Evolutionary conservation across 176 grass and related monocot genomes (phyloP).

Genomic region (Alopecurus myosuroides): DNA sequence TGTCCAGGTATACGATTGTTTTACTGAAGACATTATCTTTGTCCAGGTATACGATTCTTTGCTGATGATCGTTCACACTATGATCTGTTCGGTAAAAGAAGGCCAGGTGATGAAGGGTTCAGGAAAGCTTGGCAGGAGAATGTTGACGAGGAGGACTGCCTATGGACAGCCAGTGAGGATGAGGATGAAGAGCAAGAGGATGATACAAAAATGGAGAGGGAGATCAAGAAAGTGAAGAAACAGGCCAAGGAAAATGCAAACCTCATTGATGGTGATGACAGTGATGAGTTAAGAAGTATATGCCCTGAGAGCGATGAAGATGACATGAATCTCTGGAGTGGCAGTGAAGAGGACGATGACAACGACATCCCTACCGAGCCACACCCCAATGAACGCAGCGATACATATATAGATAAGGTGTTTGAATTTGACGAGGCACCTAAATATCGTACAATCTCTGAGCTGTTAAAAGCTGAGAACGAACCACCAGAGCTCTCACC

Average conservation of each 20-base stretch:
- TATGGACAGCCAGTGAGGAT: conserved; percentile 89
- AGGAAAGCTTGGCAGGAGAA: conserved; percentile 81
- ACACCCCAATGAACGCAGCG: conserved; percentile 68
- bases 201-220: conserved; percentile 56
- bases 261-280: conserved; percentile 76
- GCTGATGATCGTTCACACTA: conserved; percentile 45
- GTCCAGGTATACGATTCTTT: conserved; percentile 58
- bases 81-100: conserved; percentile 75
- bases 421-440: conserved; percentile 94
- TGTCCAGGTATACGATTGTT: conserved; percentile 48
- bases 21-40: conserved; percentile 1
- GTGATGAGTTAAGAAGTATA: conserved; percentile 85
- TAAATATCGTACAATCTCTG: conserved; percentile 76
- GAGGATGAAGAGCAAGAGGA: conserved; percentile 58
- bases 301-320: conserved; percentile 84
- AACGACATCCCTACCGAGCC: conserved; percentile 73
- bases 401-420: conserved; percentile 83
- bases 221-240: conserved; percentile 87
- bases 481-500: conserved; percentile 90
- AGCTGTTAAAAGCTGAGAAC: conserved; percentile 74
- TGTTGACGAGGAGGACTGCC: conserved; percentile 82
- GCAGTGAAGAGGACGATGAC: conserved; percentile 68
- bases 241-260: conserved; percentile 69
- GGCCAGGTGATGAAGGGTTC: conserved; percentile 78
- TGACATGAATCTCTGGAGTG: conserved; percentile 84